Base-by-base conservation (phyloP, 495 filamentous ascomycete genomes). In the Mycothermus thermophilus region DNA sequence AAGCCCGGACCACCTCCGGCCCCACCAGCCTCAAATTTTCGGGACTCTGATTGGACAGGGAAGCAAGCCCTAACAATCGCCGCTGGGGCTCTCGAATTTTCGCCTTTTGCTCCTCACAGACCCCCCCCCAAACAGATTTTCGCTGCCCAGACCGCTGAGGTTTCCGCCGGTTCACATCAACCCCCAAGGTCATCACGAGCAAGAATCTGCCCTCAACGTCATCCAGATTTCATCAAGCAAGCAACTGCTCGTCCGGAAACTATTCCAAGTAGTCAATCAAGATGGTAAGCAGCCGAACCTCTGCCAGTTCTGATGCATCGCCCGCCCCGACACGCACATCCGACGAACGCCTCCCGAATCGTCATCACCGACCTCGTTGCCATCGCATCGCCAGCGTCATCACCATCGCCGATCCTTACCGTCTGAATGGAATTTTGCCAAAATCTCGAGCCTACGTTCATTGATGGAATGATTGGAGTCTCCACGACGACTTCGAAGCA, bases 271-370 rank as follows among this genome's bases (percentile, higher is more conserved):
- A 56, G 62, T 62, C 57, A 63, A 55, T 61, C 65, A 74, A 69
- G 53, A 74, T 74, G 69, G 69, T 74, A 63, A 74, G 69, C 38
- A 21, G 34, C 39, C 34, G 36, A 40, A 34, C 30, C 42, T 29
- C 31, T 50, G 29, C 40, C 48, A 46, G 50, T 46, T 50, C 44
- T 37, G 18, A n/a, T n/a, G n/a, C n/a, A n/a, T n/a, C n/a, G n/a
- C n/a, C n/a, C n/a, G n/a, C n/a, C n/a, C n/a, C n/a, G n/a, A n/a
- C 32, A 38, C 40, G 23, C 35, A 35, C 27, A 23, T 38, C 13
- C 28, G 15, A 40, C 32, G 32, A 23, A 16, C 32, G 22, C 18
- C 26, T 26, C 16, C 30, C 27, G 38, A 38, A 22, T 35, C 35
- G n/a, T n/a, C n/a, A n/a, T n/a, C n/a, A n/a, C n/a, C n/a, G n/a